Percentiles rank a stretch among this genome's conserved stretches.
phyloP scores from a whole-genome alignment of 345 rosid genomes.

The Dovyalis caffra region DNA sequence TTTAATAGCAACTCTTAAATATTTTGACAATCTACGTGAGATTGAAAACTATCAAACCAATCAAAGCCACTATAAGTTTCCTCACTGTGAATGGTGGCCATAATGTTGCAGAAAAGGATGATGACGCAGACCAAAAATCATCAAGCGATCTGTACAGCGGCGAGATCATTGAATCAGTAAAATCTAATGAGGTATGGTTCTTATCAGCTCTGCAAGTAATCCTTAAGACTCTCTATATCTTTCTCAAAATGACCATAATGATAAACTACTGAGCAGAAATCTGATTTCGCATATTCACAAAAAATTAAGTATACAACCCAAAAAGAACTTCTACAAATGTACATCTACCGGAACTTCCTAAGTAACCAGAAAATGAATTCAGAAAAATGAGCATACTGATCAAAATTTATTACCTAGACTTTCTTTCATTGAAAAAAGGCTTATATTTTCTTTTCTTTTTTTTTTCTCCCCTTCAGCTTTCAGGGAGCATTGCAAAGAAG shows the following conservation, averaged over 20 bases:
- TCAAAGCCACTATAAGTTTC: neutral
- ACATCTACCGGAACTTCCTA: no score
- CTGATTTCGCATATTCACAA: no score
- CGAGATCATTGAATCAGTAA: neutral
- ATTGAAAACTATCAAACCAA: no score
- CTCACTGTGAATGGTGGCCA: neutral
- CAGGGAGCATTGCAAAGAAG: conserved; percentile 5
- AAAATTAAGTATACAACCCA: no score
- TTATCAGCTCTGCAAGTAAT: neutral
- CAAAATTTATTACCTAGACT: no score
- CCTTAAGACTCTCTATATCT: no score
- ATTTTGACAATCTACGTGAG: neutral
- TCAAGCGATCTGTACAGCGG: neutral
- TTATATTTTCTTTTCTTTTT: neutral
- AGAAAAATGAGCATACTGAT: no score
- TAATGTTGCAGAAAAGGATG: neutral
- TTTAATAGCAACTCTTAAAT: no score
- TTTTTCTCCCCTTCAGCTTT: conserved; percentile 10
- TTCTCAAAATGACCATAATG: no score
- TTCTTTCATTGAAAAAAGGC: neutral
- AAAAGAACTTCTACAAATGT: no score
- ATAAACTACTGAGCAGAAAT: no score
- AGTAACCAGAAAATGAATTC: no score
- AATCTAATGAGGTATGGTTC: conserved; percentile 3
- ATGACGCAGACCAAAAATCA: conserved; percentile 13